Conservation (phyloP, 192 early-diverging fungal genomes). For the Umbelopsis sp. region DNA sequence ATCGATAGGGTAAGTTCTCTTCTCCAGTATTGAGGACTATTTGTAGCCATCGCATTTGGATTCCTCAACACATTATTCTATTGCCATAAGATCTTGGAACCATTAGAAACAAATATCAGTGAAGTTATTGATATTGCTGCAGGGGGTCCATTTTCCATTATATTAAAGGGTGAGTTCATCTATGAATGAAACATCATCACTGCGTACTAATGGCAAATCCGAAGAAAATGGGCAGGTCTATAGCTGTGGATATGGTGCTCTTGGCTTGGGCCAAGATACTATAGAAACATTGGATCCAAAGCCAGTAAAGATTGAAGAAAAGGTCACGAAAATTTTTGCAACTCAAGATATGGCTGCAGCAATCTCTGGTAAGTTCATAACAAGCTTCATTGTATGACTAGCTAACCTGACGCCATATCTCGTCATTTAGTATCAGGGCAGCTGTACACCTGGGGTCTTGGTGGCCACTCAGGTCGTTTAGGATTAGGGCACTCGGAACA, state of each 20-base stretch:
- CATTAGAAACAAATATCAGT: conserved; percentile 46
- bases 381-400: not conserved
- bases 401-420: not conserved
- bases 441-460: conserved; percentile 38
- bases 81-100: conserved; percentile 54
- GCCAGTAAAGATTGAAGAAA: not conserved
- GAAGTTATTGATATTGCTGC: conserved; percentile 60
- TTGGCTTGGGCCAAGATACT: conserved; percentile 53
- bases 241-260: conserved; percentile 68
- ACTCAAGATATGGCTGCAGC: conserved; percentile 65
- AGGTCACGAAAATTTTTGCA: conserved; percentile 51
- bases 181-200: not conserved
- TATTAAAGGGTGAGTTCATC: conserved; percentile 39
- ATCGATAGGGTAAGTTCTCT: conserved; percentile 50
- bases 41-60: conserved; percentile 42
- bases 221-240: conserved; percentile 53
- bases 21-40: conserved; percentile 18
- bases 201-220: not conserved
- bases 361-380: conserved; percentile 43
- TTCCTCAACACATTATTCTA: conserved; percentile 17
- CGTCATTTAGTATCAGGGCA: conserved; percentile 27
- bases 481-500: conserved; percentile 37
- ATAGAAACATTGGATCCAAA: conserved; percentile 50
- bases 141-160: conserved; percentile 65
- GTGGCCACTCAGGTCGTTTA: conserved; percentile 32